Evolutionary conservation across 805 yeast species (phyloP).

Genomic region (Diddensiella transvaalensis): DNA sequence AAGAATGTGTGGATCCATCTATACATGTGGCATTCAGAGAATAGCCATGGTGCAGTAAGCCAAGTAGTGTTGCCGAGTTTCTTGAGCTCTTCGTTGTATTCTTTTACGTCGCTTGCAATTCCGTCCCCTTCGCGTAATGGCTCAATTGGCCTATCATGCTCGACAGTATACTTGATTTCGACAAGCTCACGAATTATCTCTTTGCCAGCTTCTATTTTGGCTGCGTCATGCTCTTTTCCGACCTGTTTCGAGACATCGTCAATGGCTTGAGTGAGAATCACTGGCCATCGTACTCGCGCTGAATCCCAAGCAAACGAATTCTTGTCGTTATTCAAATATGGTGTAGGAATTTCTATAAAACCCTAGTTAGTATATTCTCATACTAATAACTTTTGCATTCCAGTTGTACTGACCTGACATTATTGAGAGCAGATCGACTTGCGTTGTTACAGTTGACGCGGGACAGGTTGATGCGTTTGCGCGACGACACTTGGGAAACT

Average conservation of each 20-base stretch:
- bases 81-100: constrained; percentile 57
- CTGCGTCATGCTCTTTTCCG: constrained; percentile 18
- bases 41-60: constrained; percentile 89
- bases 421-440: no score
- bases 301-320: constrained; percentile 82
- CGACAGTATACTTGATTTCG: constrained; percentile 37
- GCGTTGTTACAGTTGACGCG: no score
- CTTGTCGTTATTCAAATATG: constrained; percentile 61
- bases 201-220: constrained; percentile 44
- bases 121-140: constrained; percentile 43
- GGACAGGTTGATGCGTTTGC: no score
- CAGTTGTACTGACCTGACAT: no score
- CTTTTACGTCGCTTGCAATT: constrained; percentile 39
- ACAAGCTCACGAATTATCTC: constrained; percentile 42
- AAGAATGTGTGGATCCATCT: constrained; percentile 40
- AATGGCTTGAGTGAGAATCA: constrained; percentile 64
- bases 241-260: constrained; percentile 51
- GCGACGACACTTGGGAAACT: no score
- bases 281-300: constrained; percentile 81
- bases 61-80: constrained; percentile 46
- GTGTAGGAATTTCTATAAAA: constrained; percentile 11
- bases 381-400: no score
- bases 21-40: constrained; percentile 80
- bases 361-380: no score
- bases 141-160: constrained; percentile 39